These are phyloP conservation scores for Hypoxylon sp. DNA, from an alignment of 2,329 filamentous ascomycete genomes.

Conservation along the genomic window DNA sequence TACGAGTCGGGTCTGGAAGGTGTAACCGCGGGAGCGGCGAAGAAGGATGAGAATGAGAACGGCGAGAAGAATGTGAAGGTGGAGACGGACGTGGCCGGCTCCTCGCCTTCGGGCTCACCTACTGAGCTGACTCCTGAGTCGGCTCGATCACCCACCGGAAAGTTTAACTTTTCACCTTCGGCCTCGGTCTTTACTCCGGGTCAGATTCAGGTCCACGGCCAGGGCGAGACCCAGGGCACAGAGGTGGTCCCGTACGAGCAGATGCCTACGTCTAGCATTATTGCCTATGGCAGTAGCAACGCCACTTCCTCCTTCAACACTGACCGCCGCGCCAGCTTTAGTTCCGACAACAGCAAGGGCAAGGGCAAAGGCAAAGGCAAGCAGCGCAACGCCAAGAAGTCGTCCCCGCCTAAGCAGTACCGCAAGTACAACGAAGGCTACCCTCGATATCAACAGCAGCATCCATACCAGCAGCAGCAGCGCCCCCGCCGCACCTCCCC, in stretches of 20 bases:
- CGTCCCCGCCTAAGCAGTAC: neutral
- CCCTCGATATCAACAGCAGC: neutral
- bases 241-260: neutral
- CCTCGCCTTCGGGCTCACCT: neutral
- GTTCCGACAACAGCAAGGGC: neutral
- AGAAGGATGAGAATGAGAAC: neutral
- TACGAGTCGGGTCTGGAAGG: neutral
- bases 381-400: neutral
- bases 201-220: neutral
- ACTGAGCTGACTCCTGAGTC: neutral
- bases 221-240: neutral
- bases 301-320: neutral
- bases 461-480: neutral
- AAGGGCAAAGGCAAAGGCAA: slow-evolving; percentile 16
- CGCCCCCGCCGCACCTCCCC: neutral
- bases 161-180: slow-evolving; percentile 18
- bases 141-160: neutral
- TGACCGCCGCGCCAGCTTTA: neutral
- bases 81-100: neutral
- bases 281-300: neutral
- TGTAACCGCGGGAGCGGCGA: neutral
- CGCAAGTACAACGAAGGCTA: neutral
- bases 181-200: slow-evolving; percentile 18
- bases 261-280: neutral
- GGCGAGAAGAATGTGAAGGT: neutral